These are phyloP conservation scores for Gracilaria caudata DNA, from an alignment of 23 red algal genomes.

Conservation along the genomic window DNA sequence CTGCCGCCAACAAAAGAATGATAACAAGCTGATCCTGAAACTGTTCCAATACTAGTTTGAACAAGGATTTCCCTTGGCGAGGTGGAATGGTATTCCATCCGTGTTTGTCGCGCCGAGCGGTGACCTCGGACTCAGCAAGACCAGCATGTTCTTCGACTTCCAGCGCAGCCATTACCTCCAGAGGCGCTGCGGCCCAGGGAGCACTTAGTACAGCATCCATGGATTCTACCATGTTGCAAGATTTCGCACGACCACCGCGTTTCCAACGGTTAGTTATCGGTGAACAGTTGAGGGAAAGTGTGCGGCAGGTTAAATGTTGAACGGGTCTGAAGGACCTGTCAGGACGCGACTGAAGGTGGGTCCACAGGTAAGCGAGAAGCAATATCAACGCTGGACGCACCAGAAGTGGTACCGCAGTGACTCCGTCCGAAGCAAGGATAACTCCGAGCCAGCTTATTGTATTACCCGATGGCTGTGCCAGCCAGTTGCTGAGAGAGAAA, in stretches of 20 bases:
- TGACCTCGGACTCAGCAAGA: conserved; percentile 74
- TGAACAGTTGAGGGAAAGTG: neutral
- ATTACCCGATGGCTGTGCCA: neutral
- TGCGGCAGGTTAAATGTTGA: neutral
- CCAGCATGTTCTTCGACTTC: conserved; percentile 64
- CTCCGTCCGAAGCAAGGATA: neutral
- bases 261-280: neutral
- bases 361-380: neutral
- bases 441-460: neutral
- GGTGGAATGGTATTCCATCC: conserved; percentile 77
- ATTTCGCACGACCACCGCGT: neutral
- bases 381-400: neutral
- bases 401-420: neutral
- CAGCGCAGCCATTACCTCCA: conserved; percentile 66
- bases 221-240: conserved; percentile 25
- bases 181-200: conserved; percentile 60
- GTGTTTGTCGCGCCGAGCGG: conserved; percentile 48
- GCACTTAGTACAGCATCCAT: conserved; percentile 21
- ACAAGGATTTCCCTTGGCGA: conserved; percentile 68
- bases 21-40: conserved; percentile 96
- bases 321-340: neutral
- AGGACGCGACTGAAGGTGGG: neutral
- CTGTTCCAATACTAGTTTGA: conserved; percentile 90
- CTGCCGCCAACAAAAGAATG: conserved; percentile 85
- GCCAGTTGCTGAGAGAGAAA: neutral